Evolutionary conservation across 1,139 yeast genomes (phyloP).

Genomic region (Torulaspora pretoriensis): DNA sequence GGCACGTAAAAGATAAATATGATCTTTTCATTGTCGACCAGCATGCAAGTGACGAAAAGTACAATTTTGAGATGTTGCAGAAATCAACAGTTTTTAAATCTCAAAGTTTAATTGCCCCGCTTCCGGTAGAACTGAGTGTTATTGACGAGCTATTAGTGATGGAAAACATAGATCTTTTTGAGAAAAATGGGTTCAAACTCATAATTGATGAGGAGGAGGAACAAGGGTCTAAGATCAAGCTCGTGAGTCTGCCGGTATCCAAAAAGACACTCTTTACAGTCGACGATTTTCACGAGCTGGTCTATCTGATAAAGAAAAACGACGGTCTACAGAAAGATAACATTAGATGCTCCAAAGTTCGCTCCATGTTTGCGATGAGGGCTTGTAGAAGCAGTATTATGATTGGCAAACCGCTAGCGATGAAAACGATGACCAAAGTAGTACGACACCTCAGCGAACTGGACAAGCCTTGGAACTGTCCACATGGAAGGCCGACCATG

Average conservation of each 20-base stretch:
- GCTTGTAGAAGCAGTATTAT: constrained; percentile 92
- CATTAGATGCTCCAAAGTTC: constrained; percentile 69
- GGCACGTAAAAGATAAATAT: constrained; percentile 38
- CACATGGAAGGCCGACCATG: constrained; percentile 97
- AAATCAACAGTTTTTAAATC: constrained; percentile 51
- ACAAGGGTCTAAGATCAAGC: constrained; percentile 54
- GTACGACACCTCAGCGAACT: constrained; percentile 64
- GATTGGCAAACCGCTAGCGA: constrained; percentile 74
- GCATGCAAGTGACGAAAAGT: constrained; percentile 96
- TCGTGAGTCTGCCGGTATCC: constrained; percentile 68
- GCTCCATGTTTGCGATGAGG: constrained; percentile 85
- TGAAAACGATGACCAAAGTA: constrained; percentile 58
- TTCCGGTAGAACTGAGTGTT: constrained; percentile 59
- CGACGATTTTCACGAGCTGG: constrained; percentile 70
- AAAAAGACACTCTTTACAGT: constrained; percentile 62
- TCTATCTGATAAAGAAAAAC: constrained; percentile 52
- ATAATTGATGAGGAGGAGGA: constrained; percentile 43
- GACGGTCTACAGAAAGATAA: constrained; percentile 39
- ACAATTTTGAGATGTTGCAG: constrained; percentile 72
- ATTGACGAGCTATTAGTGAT: constrained; percentile 71
- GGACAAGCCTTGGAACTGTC: constrained; percentile 98
- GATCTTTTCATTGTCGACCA: constrained; percentile 89
- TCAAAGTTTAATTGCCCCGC: constrained; percentile 72
- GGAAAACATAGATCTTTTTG: constrained; percentile 55
- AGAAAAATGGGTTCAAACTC: constrained; percentile 71